These are phyloP conservation scores for Stagonosporopsis chrysanthemi DNA, from an alignment of 2,329 filamentous ascomycete genomes.

Conservation along the genomic window DNA sequence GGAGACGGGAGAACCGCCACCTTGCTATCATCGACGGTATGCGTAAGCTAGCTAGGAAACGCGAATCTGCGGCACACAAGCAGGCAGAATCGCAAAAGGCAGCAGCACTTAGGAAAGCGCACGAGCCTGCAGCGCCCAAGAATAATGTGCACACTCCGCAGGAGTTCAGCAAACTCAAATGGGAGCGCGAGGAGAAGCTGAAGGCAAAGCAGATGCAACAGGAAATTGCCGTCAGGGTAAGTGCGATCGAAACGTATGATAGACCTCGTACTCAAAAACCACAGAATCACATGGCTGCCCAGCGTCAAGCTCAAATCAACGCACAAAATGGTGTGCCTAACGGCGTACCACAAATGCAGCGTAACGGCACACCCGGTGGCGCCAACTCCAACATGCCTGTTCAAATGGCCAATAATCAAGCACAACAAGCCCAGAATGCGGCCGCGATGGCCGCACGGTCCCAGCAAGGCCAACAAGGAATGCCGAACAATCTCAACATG, in stretches of 20 bases:
- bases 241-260: constrained; percentile 5
- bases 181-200: constrained; percentile 79
- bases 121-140: constrained; percentile 70
- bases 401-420: constrained; percentile 39
- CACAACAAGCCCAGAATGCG: constrained; percentile 42
- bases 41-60: constrained; percentile 93
- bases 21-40: constrained; percentile 91
- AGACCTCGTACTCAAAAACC: constrained; percentile 19
- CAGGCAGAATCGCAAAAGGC: constrained; percentile 76
- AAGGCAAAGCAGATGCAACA: constrained; percentile 64
- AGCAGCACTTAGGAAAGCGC: constrained; percentile 81
- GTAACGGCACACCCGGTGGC: constrained; percentile 51
- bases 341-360: constrained; percentile 51
- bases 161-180: constrained; percentile 88
- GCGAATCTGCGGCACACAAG: constrained; percentile 85
- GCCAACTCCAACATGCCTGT: constrained; percentile 36
- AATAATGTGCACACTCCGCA: constrained; percentile 75
- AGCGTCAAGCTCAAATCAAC: constrained; percentile 49
- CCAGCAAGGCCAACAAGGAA: constrained; percentile 50
- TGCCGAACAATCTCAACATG: constrained; percentile 61
- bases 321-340: constrained; percentile 50
- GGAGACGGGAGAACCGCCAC: constrained; percentile 84
- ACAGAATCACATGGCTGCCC: constrained; percentile 47
- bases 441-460: constrained; percentile 44
- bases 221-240: constrained; percentile 60